Evolutionary conservation across 805 yeast genomes (phyloP), one percentile per base, ranked within the genome.

Genomic region (Jamesozyma jinghongensis): DNA sequence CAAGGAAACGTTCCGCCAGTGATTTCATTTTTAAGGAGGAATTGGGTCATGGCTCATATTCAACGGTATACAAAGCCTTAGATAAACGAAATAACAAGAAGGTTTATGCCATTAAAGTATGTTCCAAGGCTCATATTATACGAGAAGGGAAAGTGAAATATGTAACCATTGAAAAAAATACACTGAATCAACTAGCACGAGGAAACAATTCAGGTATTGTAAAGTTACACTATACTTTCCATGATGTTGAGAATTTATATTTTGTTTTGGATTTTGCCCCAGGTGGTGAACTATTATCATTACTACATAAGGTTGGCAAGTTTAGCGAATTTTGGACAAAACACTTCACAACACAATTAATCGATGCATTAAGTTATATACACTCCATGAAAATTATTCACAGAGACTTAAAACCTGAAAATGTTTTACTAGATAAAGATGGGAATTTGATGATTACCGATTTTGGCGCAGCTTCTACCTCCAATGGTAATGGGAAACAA

Each of bases 141-240:
- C 79, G 85, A 59, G 98, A 92, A 62, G 84, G 83, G 57, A 92
- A 92, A 61, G 86, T 86, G 57, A 92, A 92, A 62, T 92, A 92
- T 56, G 98, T 92, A 43, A 87, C 87, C 59, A 90, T 92, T 43
- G 98, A 92, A 57, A 92, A 92, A 59, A 80, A 84, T 41, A 85
- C 97, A 1, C 66, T 92, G 47, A 88, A 87, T 61, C 65, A 90
- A 19, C 67, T 92, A 47, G 59, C 63, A 5, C 50, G 51, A 25
- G 95, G 95, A 3, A 80, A 81, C 41, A 97, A 92, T 57, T 96
- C 97, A 0, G 98, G 98, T 1, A 82, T 92, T 22, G 94, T 92
- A 17, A 84, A 88, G 36, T 67, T 92, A 36, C 85, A 85, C 63
- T 92, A 84, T 62, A 92, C 98, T 1, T 92, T 92, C 64, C 98